phyloP scores from a whole-genome alignment of 2,329 filamentous ascomycete species.

The Dothistroma pini region DNA sequence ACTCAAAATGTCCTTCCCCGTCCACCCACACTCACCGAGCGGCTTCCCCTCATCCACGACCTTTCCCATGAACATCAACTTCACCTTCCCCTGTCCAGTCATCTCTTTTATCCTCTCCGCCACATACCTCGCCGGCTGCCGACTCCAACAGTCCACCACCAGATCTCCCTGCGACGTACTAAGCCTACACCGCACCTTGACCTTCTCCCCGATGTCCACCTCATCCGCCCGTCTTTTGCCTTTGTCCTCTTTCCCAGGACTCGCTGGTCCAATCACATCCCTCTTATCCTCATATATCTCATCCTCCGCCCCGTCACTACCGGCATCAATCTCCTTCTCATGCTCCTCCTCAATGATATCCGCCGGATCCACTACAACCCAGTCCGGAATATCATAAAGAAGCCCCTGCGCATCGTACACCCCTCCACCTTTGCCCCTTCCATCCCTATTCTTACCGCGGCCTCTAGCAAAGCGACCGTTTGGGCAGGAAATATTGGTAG shows the following conservation, averaged over 20 bases:
- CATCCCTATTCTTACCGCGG: constrained; percentile 21
- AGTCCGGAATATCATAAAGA: constrained; percentile 44
- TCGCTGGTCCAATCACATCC: background rate
- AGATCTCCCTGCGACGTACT: constrained; percentile 37
- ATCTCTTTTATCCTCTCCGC: constrained; percentile 61
- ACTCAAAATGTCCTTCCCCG: constrained; percentile 70
- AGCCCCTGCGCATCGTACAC: constrained; percentile 45
- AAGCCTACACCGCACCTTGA: constrained; percentile 38
- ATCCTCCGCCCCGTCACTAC: constrained; percentile 20
- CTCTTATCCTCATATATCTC: constrained; percentile 12
- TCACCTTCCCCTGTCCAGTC: constrained; percentile 60
- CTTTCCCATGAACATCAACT: constrained; percentile 76
- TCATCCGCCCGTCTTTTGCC: constrained; percentile 34
- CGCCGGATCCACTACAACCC: constrained; percentile 44
- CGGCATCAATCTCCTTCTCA: constrained; percentile 29
- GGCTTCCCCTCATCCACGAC: constrained; percentile 67
- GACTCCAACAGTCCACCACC: constrained; percentile 29
- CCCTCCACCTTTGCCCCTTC: constrained; percentile 25
- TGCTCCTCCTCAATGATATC: constrained; percentile 36
- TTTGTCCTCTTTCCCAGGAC: constrained; percentile 26
- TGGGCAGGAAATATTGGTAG: constrained; percentile 57
- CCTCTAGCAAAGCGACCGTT: constrained; percentile 34
- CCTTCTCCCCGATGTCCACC: constrained; percentile 30
- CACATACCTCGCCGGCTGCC: constrained; percentile 61
- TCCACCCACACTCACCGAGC: constrained; percentile 69